Conservation (phyloP, 306 rosid genomes). For the Vigna trinervia region DNA sequence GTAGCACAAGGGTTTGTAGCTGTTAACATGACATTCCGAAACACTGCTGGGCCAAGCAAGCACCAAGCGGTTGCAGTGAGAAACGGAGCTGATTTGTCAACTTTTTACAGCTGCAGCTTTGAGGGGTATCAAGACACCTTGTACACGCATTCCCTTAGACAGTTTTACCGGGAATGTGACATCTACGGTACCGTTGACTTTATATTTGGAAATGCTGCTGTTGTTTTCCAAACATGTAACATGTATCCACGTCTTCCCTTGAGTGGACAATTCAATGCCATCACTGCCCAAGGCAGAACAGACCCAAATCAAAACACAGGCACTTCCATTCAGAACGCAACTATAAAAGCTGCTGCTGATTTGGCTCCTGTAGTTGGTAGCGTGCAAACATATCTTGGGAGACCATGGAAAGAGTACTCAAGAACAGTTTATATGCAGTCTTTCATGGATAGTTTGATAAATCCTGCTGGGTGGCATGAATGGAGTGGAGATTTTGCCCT, state of each 20-base stretch:
- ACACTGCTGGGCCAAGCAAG: constrained; percentile 84
- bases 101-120: constrained; percentile 80
- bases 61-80: constrained; percentile 85
- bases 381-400: constrained; percentile 65
- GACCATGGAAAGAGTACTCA: constrained; percentile 86
- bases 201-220: constrained; percentile 79
- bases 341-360: constrained; percentile 56
- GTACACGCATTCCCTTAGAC: constrained; percentile 77
- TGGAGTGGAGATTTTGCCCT: constrained; percentile 75
- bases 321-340: constrained; percentile 63
- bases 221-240: constrained; percentile 74
- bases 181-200: constrained; percentile 87
- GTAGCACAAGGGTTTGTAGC: constrained; percentile 69
- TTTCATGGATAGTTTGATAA: constrained; percentile 56
- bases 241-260: constrained; percentile 65
- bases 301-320: constrained; percentile 85
- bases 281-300: constrained; percentile 78
- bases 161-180: constrained; percentile 84
- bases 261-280: constrained; percentile 68
- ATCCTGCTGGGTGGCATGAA: constrained; percentile 65
- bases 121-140: constrained; percentile 87
- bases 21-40: constrained; percentile 73
- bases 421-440: constrained; percentile 64
- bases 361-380: constrained; percentile 45
- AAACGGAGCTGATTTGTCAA: constrained; percentile 70